Evolutionary conservation across 2,329 filamentous ascomycete genomes (phyloP).

Genomic region (Alternaria sp.): DNA sequence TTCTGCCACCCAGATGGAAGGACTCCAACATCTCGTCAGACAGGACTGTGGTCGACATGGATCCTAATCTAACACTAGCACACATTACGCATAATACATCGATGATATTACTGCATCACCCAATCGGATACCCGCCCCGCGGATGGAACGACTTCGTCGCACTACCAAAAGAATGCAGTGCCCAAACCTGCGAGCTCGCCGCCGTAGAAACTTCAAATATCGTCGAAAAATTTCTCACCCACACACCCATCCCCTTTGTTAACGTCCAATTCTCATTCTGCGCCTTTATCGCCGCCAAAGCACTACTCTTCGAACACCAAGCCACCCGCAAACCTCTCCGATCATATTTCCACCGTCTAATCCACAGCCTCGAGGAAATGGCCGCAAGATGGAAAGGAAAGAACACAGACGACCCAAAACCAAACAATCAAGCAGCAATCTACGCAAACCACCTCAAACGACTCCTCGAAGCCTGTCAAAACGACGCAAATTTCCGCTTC

Average conservation of each 20-base stretch:
- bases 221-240: conserved; percentile 39
- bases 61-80: conserved; percentile 43
- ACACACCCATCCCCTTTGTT: conserved; percentile 40
- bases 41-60: conserved; percentile 39
- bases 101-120: conserved; percentile 44
- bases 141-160: conserved; percentile 43
- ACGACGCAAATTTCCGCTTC: conserved; percentile 30
- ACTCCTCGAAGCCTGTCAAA: conserved; percentile 26
- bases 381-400: conserved; percentile 31
- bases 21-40: conserved; percentile 43
- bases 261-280: conserved; percentile 45
- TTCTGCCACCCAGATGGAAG: conserved; percentile 42
- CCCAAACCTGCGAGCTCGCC: conserved; percentile 42
- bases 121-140: conserved; percentile 38
- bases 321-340: conserved; percentile 21
- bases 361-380: conserved; percentile 37
- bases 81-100: conserved; percentile 46
- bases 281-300: conserved; percentile 41
- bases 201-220: conserved; percentile 43
- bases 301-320: conserved; percentile 37
- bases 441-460: conserved; percentile 36
- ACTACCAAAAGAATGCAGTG: conserved; percentile 41
- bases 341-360: conserved; percentile 33
- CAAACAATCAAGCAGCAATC: conserved; percentile 30
- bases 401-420: neutral